phyloP scores from a whole-genome alignment of 805 yeast species.

The Metschnikowia chrysomelidarum region DNA sequence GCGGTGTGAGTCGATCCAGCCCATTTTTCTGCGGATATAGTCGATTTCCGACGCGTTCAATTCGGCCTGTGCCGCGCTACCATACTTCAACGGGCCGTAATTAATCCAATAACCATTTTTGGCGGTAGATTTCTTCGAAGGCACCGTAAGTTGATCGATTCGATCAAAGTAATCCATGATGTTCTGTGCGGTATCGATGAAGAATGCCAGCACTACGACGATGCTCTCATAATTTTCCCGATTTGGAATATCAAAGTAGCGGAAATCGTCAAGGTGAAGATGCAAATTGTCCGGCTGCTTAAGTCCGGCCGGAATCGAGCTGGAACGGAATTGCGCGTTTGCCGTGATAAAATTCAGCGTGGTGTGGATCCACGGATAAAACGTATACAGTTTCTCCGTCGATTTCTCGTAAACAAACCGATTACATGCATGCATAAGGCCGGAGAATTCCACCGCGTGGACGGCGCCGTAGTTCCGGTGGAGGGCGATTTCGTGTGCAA shows the following conservation, averaged over 20 bases:
- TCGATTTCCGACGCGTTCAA: conserved; percentile 68
- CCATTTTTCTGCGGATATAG: conserved; percentile 50
- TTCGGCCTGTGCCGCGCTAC: conserved; percentile 77
- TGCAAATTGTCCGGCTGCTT: conserved; percentile 47
- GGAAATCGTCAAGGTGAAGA: conserved; percentile 62
- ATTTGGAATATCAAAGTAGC: conserved; percentile 42
- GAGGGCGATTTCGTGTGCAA: conserved; percentile 61
- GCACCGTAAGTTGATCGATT: conserved; percentile 44
- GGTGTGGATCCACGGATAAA: conserved; percentile 46
- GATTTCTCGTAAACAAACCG: conserved; percentile 46
- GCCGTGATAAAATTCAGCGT: conserved; percentile 60
- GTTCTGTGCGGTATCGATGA: conserved; percentile 91
- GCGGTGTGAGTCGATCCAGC: conserved; percentile 52
- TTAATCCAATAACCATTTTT: conserved; percentile 77
- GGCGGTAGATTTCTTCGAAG: conserved; percentile 26
- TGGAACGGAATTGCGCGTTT: conserved; percentile 50
- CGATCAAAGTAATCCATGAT: conserved; percentile 70
- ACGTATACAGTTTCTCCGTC: not conserved
- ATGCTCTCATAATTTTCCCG: conserved; percentile 40
- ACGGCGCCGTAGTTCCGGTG: conserved; percentile 47
- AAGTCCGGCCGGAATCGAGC: conserved; percentile 26
- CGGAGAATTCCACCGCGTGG: conserved; percentile 73
- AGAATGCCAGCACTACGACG: conserved; percentile 67
- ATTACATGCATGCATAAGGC: conserved; percentile 72
- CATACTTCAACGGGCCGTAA: conserved; percentile 90